Base-by-base conservation (phyloP, 306 rosid species). In the Medicago lupulina region DNA sequence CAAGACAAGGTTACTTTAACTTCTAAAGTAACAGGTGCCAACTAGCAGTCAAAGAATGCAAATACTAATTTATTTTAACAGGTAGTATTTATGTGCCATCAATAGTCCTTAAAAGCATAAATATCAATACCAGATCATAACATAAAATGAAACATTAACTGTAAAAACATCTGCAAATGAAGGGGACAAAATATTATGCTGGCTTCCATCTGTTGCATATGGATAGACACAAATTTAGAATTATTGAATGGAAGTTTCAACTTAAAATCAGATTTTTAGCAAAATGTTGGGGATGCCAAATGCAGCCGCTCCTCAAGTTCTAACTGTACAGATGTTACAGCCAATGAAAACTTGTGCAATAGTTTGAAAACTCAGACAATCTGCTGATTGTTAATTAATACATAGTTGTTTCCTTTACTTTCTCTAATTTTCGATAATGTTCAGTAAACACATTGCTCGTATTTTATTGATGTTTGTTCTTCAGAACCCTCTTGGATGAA, bases 141-240 rank as follows among this genome's bases (percentile, higher is more conserved):
- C 7, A 34, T 34, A 34, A 34, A 5, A 34, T 34, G 38, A 34
- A 34, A 34, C 1, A 47, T 51, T 64, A 41, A 39, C 49, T 3
- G 51, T 77, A 71, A 76, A 55, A 64, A 19, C 59, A 44, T 54
- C 46, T 6, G 65, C 28, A 71, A 16, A 44, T 55, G 71, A 72
- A 25, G 77, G 73, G 69, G 58, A 53, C 38, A 71, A 66, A 71
- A 70, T 70, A 64, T 13, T 34, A 76, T 21, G 70, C 55, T 66
- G 23, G 50, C 77, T 41, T 84, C 75, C 51, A 49, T 70, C 28
- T 68, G 63, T 70, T 17, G 78, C 76, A 79, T 4, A 63, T 15
- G 39, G 23, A 9, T 13, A 55, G 12, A 54, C 67, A 38, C 44
- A 17, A 25, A 54, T 31, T 67, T 39, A 31, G 12, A 67, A 31